Conservation (phyloP, 2,329 filamentous ascomycete genomes). For the Podosphaera aphanis region DNA sequence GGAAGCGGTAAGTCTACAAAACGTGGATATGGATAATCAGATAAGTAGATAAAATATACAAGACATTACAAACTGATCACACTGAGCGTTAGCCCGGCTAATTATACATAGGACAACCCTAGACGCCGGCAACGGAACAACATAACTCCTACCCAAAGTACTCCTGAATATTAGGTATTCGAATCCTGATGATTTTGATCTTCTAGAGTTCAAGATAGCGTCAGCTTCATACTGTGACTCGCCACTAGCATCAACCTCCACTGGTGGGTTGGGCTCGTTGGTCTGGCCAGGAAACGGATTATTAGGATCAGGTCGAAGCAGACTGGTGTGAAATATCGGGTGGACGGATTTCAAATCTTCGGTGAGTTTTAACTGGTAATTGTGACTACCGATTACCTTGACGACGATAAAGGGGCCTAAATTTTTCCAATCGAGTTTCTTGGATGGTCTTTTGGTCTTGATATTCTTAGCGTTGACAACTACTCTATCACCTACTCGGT, state of each 20-base stretch:
- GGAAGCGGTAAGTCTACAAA: too few relatives aligned
- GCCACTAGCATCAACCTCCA: not conserved
- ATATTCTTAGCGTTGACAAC: slow-evolving; percentile 1
- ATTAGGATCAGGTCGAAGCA: slow-evolving; percentile 1
- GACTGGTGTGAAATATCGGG: slow-evolving; percentile 2
- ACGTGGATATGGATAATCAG: too few relatives aligned
- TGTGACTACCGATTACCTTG: not conserved
- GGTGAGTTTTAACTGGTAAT: slow-evolving; percentile 2
- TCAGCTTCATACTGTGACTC: not conserved
- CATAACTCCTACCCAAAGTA: too few relatives aligned
- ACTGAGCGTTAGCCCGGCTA: too few relatives aligned
- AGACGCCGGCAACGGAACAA: too few relatives aligned
- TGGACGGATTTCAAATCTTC: slow-evolving; percentile 1
- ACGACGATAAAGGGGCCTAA: slow-evolving; percentile 1
- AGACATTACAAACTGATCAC: too few relatives aligned
- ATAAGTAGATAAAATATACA: too few relatives aligned
- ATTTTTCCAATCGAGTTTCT: slow-evolving; percentile 2
- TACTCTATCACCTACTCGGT: not conserved
- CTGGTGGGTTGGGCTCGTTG: not conserved
- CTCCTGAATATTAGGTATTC: too few relatives aligned
- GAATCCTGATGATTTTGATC: too few relatives aligned
- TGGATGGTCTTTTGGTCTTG: not conserved
- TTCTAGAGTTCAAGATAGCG: too few relatives aligned
- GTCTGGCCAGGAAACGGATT: not conserved
- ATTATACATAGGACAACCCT: too few relatives aligned